These are phyloP conservation scores for Rhodotorula sphaerocarpa DNA, from an alignment of 768 basidiomycete species.

Conservation along the genomic window DNA sequence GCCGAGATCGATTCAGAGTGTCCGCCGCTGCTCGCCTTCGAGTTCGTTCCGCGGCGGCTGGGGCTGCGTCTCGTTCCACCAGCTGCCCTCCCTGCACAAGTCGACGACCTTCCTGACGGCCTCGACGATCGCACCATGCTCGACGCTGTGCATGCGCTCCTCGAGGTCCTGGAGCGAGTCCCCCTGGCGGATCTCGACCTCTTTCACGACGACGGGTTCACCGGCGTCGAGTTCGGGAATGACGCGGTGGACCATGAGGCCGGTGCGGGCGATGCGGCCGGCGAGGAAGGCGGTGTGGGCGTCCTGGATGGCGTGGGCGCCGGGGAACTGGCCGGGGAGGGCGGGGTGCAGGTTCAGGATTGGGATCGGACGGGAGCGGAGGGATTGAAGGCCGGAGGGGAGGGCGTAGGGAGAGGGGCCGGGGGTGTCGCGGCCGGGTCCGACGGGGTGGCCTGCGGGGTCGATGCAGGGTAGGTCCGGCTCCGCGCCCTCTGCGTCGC, in stretches of 20 bases:
- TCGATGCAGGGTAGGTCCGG: not conserved
- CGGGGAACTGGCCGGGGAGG: constrained; percentile 87
- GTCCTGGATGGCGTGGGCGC: constrained; percentile 72
- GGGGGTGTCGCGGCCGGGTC: constrained; percentile 7
- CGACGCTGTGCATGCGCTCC: constrained; percentile 65
- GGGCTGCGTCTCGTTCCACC: constrained; percentile 8
- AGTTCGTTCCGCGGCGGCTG: not conserved
- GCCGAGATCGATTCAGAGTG: too few relatives aligned
- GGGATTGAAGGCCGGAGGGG: not conserved
- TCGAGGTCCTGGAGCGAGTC: constrained; percentile 68
- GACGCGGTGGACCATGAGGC: constrained; percentile 89
- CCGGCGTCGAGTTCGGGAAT: constrained; percentile 89
- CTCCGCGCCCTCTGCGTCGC: not conserved
- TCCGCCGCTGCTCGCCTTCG: too few relatives aligned
- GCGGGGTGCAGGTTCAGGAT: constrained; percentile 97
- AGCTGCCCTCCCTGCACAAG: not conserved
- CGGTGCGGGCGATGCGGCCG: constrained; percentile 60
- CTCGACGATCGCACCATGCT: constrained; percentile 86
- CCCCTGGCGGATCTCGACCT: constrained; percentile 63
- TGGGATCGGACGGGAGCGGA: constrained; percentile 50
- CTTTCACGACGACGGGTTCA: constrained; percentile 70
- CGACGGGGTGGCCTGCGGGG: not conserved
- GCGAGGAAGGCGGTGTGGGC: constrained; percentile 70
- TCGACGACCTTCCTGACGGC: constrained; percentile 51
- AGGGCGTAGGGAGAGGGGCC: constrained; percentile 22